phyloP scores from a whole-genome alignment of 1,284 basidiomycete species.

The Marasmius oreades region DNA sequence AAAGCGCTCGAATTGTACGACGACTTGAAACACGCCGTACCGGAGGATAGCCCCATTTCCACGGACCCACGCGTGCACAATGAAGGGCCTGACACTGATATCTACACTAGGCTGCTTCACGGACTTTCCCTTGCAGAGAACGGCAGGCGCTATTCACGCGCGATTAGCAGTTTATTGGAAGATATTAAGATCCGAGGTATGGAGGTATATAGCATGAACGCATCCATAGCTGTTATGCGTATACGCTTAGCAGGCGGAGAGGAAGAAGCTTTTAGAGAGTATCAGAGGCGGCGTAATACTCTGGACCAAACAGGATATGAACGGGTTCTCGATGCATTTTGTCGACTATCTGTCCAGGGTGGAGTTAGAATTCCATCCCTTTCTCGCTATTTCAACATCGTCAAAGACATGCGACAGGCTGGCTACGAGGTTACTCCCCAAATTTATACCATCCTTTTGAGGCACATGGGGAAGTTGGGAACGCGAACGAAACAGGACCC shows the following conservation, averaged over 20 bases:
- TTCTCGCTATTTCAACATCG: conserved; percentile 71
- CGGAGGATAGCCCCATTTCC: neutral
- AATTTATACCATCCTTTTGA: conserved; percentile 75
- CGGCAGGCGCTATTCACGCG: conserved; percentile 41
- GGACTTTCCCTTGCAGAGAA: conserved; percentile 45
- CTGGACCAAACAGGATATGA: conserved; percentile 58
- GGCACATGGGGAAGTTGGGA: conserved; percentile 46
- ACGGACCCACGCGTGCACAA: neutral
- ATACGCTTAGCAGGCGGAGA: conserved; percentile 54
- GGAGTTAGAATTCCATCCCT: conserved; percentile 47
- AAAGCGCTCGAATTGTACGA: neutral
- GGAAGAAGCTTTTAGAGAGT: conserved; percentile 59
- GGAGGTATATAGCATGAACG: conserved; percentile 34
- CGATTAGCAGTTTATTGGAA: conserved; percentile 49
- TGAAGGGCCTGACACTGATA: conserved; percentile 38
- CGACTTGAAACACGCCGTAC: conserved; percentile 27
- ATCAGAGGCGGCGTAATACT: conserved; percentile 40
- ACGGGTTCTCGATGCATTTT: conserved; percentile 61
- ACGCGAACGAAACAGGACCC: conserved; percentile 18
- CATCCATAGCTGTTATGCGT: conserved; percentile 53
- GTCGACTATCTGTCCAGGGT: conserved; percentile 46
- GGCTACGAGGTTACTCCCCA: conserved; percentile 55
- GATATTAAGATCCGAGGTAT: conserved; percentile 47
- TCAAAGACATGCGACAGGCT: conserved; percentile 78
- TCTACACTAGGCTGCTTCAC: conserved; percentile 57